Conservation (phyloP, 2,329 filamentous ascomycete genomes). For the Monilinia aucupariae region DNA sequence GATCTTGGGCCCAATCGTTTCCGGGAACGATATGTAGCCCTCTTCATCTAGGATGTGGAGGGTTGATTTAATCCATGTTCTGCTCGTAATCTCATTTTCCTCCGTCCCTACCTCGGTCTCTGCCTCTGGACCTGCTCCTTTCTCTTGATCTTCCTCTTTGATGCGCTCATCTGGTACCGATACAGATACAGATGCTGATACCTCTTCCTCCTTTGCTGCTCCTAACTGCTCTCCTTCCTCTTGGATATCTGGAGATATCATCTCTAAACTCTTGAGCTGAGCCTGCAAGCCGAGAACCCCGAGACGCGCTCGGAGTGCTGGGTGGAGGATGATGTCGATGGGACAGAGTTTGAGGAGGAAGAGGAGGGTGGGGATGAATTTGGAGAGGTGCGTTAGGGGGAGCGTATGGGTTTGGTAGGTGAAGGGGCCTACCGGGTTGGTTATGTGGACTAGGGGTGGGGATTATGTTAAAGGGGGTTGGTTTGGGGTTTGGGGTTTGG, state of each 20-base stretch:
- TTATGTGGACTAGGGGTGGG: neutral
- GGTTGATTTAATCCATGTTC: neutral
- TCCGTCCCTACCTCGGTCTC: no score
- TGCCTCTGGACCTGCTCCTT: neutral
- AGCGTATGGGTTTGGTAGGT: neutral
- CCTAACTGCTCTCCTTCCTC: neutral
- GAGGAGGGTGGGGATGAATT: slow-evolving; percentile 6
- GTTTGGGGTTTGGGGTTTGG: neutral
- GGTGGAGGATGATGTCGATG: neutral
- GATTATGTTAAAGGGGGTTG: neutral
- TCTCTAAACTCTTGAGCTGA: neutral
- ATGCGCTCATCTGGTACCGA: neutral
- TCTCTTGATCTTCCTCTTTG: no score
- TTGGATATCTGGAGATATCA: neutral
- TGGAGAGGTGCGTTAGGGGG: neutral
- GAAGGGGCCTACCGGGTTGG: neutral
- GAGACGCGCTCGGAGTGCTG: neutral
- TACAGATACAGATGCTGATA: neutral
- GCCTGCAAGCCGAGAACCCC: neutral
- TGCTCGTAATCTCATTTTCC: neutral
- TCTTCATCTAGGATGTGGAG: neutral
- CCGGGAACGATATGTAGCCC: neutral
- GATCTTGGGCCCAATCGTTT: slow-evolving; percentile 13
- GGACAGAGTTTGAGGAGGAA: slow-evolving; percentile 1
- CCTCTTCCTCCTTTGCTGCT: neutral